Evolutionary conservation across 208 protist species (phyloP), one percentile per base, ranked within the genome.

Genomic region (Leishmania aethiopica): DNA sequence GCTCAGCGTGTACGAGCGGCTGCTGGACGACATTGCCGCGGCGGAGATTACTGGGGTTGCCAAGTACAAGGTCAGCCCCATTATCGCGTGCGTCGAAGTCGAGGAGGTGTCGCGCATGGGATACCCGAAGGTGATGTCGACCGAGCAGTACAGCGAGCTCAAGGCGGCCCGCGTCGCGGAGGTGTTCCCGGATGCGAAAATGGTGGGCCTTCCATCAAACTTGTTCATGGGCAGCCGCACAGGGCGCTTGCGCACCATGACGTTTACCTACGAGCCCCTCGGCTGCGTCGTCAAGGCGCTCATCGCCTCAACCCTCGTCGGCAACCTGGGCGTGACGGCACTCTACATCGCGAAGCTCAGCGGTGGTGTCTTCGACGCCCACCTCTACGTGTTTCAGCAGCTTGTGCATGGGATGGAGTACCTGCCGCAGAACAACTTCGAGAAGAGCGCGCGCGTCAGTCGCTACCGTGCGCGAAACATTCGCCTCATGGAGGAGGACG

Each of bases 91-190:
- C 76, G 72, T 98, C 5, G 95, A 98, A 62, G 93, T 96, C 37
- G 93, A 98, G 88, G 93, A 96, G 67, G 93, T 96, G 57, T 85
- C 90, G 13, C 92, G 93, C 19, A 98, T 96, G 93, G 89, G 82
- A 45, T 98, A 96, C 84, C 95, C 95, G 3, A 89, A 87, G 57
- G 91, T 98, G 42, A 95, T 98, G 89, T 96, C 95, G 22, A 95
- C 89, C 3, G 93, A 96, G 80, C 85, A 96, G 88, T 98, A 96
- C 88, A 96, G 92, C 79, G 83, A 92, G n/a, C 88, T 94, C 32
- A 98, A 98, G 85, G 90, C 86, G 77, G 78, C 92, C 49, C 91
- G 95, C 17, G 77, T 98, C 66, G 85, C 95, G 35, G 91, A 94
- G 19, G 92, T 95, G 35, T 96, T 96, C 67, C 66, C 80, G 11